A percentile compares a stretch with the other conserved stretches of the same genome.
Evolutionary conservation across 2,329 filamentous ascomycete species (phyloP).

Genomic region (Amauroascus niger): DNA sequence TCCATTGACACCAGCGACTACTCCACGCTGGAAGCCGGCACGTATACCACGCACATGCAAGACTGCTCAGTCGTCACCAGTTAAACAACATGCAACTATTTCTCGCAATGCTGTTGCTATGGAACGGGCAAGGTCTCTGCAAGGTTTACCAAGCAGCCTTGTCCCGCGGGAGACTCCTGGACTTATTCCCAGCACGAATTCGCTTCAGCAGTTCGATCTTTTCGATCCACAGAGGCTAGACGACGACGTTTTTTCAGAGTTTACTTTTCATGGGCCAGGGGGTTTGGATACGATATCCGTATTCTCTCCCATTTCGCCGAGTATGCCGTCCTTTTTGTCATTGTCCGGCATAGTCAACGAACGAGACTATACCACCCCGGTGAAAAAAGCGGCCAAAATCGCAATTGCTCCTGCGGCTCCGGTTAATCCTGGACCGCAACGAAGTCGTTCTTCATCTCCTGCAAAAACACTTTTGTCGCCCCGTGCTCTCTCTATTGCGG

Average conservation of each 20-base stretch:
- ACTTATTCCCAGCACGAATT: slow-evolving; percentile 44
- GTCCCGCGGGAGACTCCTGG: slow-evolving; percentile 34
- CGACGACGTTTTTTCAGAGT: slow-evolving; percentile 16
- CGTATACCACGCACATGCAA: slow-evolving; percentile 31
- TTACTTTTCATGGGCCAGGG: slow-evolving; percentile 13
- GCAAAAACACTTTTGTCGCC: slow-evolving; percentile 34
- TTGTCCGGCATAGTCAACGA: slow-evolving; percentile 46
- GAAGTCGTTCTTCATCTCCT: slow-evolving; percentile 21
- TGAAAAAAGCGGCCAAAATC: slow-evolving; percentile 22
- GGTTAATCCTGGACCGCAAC: slow-evolving; percentile 18
- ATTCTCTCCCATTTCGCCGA: slow-evolving; percentile 31
- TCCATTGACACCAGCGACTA: slow-evolving; percentile 59
- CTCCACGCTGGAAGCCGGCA: slow-evolving; percentile 42
- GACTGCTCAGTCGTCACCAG: slow-evolving; percentile 34
- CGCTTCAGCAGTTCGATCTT: slow-evolving; percentile 39
- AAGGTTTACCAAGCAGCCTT: slow-evolving; percentile 35
- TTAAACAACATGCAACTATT: slow-evolving; percentile 28
- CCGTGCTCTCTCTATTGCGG: slow-evolving; percentile 38
- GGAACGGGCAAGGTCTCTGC: slow-evolving; percentile 39
- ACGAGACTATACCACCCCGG: slow-evolving; percentile 22
- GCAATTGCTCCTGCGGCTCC: slow-evolving; percentile 26
- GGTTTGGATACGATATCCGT: slow-evolving; percentile 22
- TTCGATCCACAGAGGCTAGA: slow-evolving; percentile 43
- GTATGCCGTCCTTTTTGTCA: slow-evolving; percentile 43
- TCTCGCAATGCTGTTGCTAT: slow-evolving; percentile 31